Evolutionary conservation across 495 filamentous ascomycete species (phyloP).

Genomic region (Hamigera avellanea): DNA sequence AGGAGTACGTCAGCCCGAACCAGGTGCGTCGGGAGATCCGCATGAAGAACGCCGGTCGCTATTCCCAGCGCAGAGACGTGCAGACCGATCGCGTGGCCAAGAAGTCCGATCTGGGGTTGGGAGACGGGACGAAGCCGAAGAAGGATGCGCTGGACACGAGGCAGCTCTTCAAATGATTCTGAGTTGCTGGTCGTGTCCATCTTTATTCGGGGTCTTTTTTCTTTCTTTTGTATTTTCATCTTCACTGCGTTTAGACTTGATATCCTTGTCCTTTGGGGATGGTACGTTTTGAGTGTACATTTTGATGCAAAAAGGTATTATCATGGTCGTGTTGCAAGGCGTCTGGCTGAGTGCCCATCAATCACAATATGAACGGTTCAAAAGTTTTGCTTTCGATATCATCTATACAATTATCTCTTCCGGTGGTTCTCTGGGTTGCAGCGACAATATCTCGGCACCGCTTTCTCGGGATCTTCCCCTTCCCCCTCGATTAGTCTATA

Average conservation of each 20-base stretch:
- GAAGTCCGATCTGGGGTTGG: conserved; percentile 63
- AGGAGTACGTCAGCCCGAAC: conserved; percentile 94
- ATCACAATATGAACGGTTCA: neutral
- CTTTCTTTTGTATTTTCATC: conserved; percentile 9
- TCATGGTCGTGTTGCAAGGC: conserved; percentile 27
- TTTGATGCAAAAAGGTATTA: conserved; percentile 25
- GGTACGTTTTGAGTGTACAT: conserved; percentile 24
- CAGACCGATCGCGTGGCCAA: conserved; percentile 59
- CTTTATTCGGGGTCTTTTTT: no score
- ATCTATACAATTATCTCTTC: no score
- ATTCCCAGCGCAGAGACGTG: conserved; percentile 62
- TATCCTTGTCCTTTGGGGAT: conserved; percentile 23
- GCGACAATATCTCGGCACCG: no score
- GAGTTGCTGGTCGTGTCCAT: no score
- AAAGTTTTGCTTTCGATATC: neutral
- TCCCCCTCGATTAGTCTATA: no score
- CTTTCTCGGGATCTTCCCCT: no score
- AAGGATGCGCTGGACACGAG: conserved; percentile 67
- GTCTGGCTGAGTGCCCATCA: conserved; percentile 13
- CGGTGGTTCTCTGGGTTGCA: no score
- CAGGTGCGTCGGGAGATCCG: conserved; percentile 76
- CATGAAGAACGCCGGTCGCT: conserved; percentile 59
- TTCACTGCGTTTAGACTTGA: conserved; percentile 19
- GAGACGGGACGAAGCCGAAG: conserved; percentile 48
- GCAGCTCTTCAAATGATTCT: conserved; percentile 68